phyloP scores from a whole-genome alignment of 768 basidiomycete genomes.

The Phaeolepiota aurea region DNA sequence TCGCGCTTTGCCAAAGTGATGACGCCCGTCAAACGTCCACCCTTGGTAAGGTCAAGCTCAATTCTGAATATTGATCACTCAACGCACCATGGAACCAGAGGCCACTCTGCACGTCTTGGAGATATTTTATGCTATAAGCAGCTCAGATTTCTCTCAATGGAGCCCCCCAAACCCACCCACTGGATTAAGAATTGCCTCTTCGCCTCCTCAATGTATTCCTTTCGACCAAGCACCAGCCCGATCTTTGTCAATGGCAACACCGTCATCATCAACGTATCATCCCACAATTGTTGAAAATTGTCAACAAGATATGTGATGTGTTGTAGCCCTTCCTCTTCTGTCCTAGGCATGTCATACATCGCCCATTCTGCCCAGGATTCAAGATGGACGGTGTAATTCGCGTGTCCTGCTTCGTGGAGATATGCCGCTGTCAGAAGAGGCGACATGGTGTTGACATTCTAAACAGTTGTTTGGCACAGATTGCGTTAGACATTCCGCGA shows the following conservation, averaged over 20 bases:
- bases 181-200: constrained; percentile 44
- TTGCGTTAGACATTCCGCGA: background rate
- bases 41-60: constrained; percentile 13
- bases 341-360: constrained; percentile 38
- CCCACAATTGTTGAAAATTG: constrained; percentile 43
- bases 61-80: no score
- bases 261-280: constrained; percentile 52
- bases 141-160: constrained; percentile 1
- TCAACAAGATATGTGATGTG: constrained; percentile 36
- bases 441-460: constrained; percentile 55
- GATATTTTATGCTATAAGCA: constrained; percentile 29
- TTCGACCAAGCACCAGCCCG: constrained; percentile 40
- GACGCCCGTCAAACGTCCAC: constrained; percentile 37
- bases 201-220: constrained; percentile 45
- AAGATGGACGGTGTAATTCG: constrained; percentile 26
- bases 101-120: constrained; percentile 33
- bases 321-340: constrained; percentile 37
- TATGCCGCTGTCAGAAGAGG: constrained; percentile 38
- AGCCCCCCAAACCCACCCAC: constrained; percentile 13
- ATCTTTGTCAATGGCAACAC: constrained; percentile 51
- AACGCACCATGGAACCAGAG: constrained; percentile 39
- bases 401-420: constrained; percentile 27
- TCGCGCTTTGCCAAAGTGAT: constrained; percentile 35
- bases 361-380: constrained; percentile 46
- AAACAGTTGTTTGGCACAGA: background rate